These are phyloP conservation scores for Xanthoconium stramineum DNA, from an alignment of 768 basidiomycete genomes.

Conservation along the genomic window DNA sequence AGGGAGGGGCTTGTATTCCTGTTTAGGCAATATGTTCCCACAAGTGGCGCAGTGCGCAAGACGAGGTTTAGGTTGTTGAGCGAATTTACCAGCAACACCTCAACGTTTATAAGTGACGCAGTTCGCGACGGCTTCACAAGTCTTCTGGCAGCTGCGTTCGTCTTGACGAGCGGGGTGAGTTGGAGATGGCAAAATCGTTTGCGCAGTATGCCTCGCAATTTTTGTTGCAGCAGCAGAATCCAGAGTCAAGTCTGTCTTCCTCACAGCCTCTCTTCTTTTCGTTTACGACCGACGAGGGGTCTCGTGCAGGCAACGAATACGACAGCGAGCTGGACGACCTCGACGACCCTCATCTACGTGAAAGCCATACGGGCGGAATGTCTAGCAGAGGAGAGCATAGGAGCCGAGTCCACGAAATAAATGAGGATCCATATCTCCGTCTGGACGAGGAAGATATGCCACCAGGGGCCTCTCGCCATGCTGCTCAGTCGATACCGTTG, in stretches of 20 bases:
- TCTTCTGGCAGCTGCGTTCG: slow-evolving; percentile 11
- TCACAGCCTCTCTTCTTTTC: slow-evolving; percentile 86
- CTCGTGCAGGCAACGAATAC: slow-evolving; percentile 46
- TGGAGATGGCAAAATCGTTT: slow-evolving; percentile 63
- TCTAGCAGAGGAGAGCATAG: slow-evolving; percentile 28
- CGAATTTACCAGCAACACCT: slow-evolving; percentile 13
- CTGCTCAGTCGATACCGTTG: slow-evolving; percentile 36
- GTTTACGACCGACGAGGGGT: slow-evolving; percentile 72
- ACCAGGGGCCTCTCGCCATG: slow-evolving; percentile 34
- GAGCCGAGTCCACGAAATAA: slow-evolving; percentile 36
- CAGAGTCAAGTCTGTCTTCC: slow-evolving; percentile 54
- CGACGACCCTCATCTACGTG: slow-evolving; percentile 72
- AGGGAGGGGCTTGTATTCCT: background rate
- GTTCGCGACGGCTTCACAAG: slow-evolving; percentile 9
- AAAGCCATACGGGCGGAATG: slow-evolving; percentile 31
- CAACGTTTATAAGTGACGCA: slow-evolving; percentile 13
- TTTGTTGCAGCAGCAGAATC: slow-evolving; percentile 56
- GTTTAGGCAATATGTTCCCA: slow-evolving; percentile 19
- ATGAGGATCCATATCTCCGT: slow-evolving; percentile 75
- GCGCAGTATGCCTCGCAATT: slow-evolving; percentile 83
- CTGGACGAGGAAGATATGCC: slow-evolving; percentile 65
- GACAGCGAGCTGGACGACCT: slow-evolving; percentile 62
- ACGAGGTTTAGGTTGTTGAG: slow-evolving; percentile 16
- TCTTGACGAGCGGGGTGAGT: slow-evolving; percentile 17
- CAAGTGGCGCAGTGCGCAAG: slow-evolving; percentile 20